Base-by-base conservation (phyloP, 2,329 filamentous ascomycete genomes). In the Calonectria pseudoreteaudii region DNA sequence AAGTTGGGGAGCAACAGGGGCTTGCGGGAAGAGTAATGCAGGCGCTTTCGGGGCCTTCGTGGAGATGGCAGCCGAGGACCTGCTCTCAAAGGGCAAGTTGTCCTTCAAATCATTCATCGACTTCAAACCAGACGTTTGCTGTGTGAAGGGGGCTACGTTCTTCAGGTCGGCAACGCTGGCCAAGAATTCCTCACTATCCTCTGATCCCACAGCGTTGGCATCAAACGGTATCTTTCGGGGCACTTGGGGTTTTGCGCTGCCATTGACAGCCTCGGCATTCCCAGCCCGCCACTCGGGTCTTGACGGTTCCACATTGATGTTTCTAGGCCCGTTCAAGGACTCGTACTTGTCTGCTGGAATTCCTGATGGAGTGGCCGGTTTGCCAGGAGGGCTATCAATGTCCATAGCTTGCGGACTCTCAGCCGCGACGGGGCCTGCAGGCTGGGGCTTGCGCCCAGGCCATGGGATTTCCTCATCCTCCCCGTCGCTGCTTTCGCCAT, bases 351-450 rank as follows among this genome's bases (percentile, higher is more conserved):
- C 74, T 26, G 18, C 28, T 7, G n/a, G 26, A 23, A 50, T 30
- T n/a, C 62, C 5, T n/a, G 67, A 23, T 18, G 62, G 66, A 10
- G 62, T 79, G 66, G 62, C 81, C 76, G 50, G 80, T 68, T 75
- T 84, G 79, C 72, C 76, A 44, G 80, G 83, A 66, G 90, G 90
- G 6, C 89, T 87, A 78, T 93, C 91, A 66, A 93, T 92, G 75
- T 93, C 91, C 91, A 93, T 93, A 18, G 91, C 90, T 71, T 88
- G 90, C 3, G 90, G 89, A 75, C 88, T 91, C 44, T 86, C 86
- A 14, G 82, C 81, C 26, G 77, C 75, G 8, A 75, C 70, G 4
- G 81, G 78, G 31, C 81, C 80, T 16, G 78, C 72, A 44, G 83
- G 56, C 23, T 70, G 81, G 8, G 80, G 75, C 62, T 85, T 84